Evolutionary conservation across 176 grass and related monocot species (phyloP).

Genomic region (Eleusine indica): DNA sequence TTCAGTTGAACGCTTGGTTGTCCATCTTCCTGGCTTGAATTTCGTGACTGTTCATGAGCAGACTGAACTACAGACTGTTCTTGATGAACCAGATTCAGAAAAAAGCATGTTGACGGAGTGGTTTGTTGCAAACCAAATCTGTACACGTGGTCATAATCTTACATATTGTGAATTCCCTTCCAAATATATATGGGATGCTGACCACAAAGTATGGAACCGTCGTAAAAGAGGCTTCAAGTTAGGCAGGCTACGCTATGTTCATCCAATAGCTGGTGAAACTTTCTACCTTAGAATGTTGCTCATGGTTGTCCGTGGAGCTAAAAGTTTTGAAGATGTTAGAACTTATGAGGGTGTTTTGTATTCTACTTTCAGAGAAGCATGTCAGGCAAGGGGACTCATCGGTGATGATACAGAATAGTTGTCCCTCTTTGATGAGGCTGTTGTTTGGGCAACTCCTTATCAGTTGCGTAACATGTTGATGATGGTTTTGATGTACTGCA

Average conservation of each 20-base stretch:
- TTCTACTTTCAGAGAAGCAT: neutral
- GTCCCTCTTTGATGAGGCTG: neutral
- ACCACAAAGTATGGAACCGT: too few species aligned
- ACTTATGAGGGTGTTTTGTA: neutral
- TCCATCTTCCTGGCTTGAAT: neutral
- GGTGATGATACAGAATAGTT: neutral
- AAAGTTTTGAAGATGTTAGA: neutral
- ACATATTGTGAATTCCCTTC: too few species aligned
- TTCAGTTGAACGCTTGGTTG: neutral
- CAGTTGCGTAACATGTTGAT: neutral
- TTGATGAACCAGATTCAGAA: neutral
- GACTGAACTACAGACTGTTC: neutral
- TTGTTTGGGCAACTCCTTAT: neutral
- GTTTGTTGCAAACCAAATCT: neutral
- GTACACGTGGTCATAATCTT: neutral
- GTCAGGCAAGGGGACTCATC: neutral
- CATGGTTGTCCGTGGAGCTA: neutral
- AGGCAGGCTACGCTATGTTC: too few species aligned
- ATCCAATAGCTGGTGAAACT: neutral
- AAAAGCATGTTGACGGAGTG: neutral
- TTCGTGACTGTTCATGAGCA: neutral
- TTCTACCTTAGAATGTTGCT: conserved; percentile 27
- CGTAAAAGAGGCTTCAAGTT: too few species aligned
- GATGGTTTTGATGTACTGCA: neutral
- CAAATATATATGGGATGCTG: too few species aligned